Base-by-base conservation (phyloP, 106 monocot species). In the Dendrobium officinale region DNA sequence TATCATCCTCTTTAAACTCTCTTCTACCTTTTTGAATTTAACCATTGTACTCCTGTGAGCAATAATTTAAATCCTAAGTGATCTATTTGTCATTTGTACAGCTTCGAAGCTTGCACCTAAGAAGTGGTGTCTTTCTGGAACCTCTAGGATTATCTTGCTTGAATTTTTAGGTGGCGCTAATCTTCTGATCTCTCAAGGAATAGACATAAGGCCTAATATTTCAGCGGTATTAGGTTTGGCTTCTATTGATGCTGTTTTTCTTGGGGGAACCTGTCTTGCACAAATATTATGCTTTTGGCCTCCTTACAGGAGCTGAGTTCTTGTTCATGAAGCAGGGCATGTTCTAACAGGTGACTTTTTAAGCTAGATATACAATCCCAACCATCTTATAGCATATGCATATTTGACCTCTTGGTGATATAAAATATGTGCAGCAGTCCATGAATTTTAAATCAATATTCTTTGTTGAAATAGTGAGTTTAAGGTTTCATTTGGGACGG, bases 251-350 rank as follows among this genome's bases (percentile, higher is more conserved):
- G 89, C 97, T 48, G 74, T 94, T 77, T 98, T 94, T 89, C 97
- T 98, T 29, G 97, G 97, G 73, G 97, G 97, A 44, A 98, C 88
- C 42, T 92, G 94, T 77, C 86, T 94, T 83, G 91, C 94, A 56
- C 97, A 94, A 77, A 92, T 98, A 15, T 84, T 83, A 42, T 92
- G 89, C 81, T 80, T 92, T 67, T 98, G 97, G 97, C 97, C 97
- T 80, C 97, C 97, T 72, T 89, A 92, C 83, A 92, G 81, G 51
- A 86, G 89, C 41, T 82, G 97, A 42, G 80, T 98, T 83, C 91
- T 98, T 75, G 93, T 98, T 75, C 97, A 98, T 89, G 97, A 98
- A 88, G 97, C 97, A 55, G 94, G 97, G 22, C 97, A 98, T 88
- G 89, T 98, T 80, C 86, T 98, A 45, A 88, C 84, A 56, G 97